Percentiles rank a stretch among this genome's conserved stretches.
These are phyloP conservation scores for Bryoerythrophyllum caledonicum DNA, from an alignment of 225 moss, liverwort and hornwort species.

Conservation along the genomic window DNA sequence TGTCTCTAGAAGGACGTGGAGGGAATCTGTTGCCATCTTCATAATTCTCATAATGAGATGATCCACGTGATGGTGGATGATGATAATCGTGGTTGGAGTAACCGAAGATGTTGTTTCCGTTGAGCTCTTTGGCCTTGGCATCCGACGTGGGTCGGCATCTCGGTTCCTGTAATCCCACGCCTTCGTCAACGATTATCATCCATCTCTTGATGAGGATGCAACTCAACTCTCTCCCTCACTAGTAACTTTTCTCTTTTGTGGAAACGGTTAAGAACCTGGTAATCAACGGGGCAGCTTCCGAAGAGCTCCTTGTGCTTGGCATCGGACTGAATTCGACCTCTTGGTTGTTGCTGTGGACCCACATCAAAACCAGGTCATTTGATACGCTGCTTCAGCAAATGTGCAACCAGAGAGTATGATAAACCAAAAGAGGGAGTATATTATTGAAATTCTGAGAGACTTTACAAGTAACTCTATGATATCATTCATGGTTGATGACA, in stretches of 20 bases:
- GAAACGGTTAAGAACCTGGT: slow-evolving; percentile 41
- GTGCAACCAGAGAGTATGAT: not conserved
- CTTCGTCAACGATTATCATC: slow-evolving; percentile 21
- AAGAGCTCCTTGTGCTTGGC: slow-evolving; percentile 60
- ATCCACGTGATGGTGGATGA: slow-evolving; percentile 41
- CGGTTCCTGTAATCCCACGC: slow-evolving; percentile 38
- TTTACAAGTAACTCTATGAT: no score
- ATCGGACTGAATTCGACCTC: slow-evolving; percentile 54
- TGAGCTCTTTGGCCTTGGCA: slow-evolving; percentile 59
- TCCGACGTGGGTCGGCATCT: slow-evolving; percentile 51
- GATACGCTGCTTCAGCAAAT: not conserved
- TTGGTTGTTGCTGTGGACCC: slow-evolving; percentile 41
- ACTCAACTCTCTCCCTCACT: not conserved
- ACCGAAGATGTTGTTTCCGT: slow-evolving; percentile 57
- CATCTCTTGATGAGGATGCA: not conserved
- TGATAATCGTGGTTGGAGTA: slow-evolving; percentile 30
- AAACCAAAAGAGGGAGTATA: no score
- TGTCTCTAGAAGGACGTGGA: slow-evolving; percentile 24
- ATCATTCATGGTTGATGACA: not conserved
- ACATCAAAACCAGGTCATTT: slow-evolving; percentile 35
- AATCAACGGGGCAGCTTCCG: slow-evolving; percentile 42
- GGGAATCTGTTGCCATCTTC: slow-evolving; percentile 20
- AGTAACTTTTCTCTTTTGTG: no score
- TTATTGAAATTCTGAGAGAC: no score
- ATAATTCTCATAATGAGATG: slow-evolving; percentile 19